Evolutionary conservation across 345 rosid species (phyloP), one percentile per base, ranked within the genome.

Genomic region (Cardiospermum halicacabum): DNA sequence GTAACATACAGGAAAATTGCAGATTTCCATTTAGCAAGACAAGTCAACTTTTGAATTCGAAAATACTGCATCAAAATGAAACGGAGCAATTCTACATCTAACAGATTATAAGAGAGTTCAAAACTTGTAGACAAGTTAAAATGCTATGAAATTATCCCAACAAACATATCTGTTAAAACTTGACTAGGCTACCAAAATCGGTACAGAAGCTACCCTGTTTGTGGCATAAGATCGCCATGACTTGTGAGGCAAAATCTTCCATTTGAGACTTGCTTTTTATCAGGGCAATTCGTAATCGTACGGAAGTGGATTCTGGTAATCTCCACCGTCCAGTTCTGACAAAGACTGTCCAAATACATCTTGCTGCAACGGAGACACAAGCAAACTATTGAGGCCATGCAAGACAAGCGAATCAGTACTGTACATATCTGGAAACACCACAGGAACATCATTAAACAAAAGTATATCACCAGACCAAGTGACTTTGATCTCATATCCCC

Each of bases 361-460:
- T 47, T 65, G 57, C 27, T 68, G 39, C n/a, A 34, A 40, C 21
- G 64, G 43, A 1, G 67, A 59, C 42, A 47, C 51, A 0, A 82
- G 67, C 78, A 79, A 62, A 43, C 66, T 69, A 21, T 69, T 42
- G 22, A 85, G 62, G 11, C 88, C 91, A 64, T 79, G 88, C 60
- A 81, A 69, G 7, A 45, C 74, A 31, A 83, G 57, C 74, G 76
- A 70, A 0, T 62, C 62, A n/a, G 69, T 73, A 18, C 32, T 37
- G 53, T 68, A 85, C 47, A 83, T 36, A 53, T 76, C 78, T 8
- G 83, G 83, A 54, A 53, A 63, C 3, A 74, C 27, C 34, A 85
- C 66, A 7, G 75, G 77, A 32, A 74, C 81, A 53, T 67, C 81
- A 74, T 81, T 86, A 13, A 81, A 64, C 71, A 72, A 31, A 73